Conservation (phyloP, 192 early-diverging fungal genomes). For the Coemansia sp. region DNA sequence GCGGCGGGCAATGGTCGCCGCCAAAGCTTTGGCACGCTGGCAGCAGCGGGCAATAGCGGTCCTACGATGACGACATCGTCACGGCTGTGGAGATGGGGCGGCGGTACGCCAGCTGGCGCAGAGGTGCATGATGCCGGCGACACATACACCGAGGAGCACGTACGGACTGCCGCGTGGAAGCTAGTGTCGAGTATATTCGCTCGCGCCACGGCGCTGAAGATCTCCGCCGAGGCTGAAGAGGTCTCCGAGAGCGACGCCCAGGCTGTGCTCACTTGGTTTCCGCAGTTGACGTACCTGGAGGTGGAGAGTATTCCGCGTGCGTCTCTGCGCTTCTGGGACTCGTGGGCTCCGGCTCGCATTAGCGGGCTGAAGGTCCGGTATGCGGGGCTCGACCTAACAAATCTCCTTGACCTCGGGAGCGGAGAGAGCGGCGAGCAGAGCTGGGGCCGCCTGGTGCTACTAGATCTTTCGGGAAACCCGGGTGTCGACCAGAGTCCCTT, state of each 20-base stretch:
- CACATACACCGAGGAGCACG: constrained; percentile 9
- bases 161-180: constrained; percentile 39
- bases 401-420: constrained; percentile 9
- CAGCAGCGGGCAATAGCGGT: background rate
- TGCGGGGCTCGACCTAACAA: constrained; percentile 32
- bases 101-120: background rate
- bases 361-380: constrained; percentile 29
- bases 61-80: background rate
- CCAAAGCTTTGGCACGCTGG: background rate
- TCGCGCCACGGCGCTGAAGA: constrained; percentile 39
- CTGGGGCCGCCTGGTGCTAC: constrained; percentile 37
- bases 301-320: constrained; percentile 38
- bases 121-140: background rate
- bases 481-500: constrained; percentile 36
- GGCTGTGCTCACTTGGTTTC: constrained; percentile 56
- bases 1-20: background rate
- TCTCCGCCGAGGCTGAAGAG: constrained; percentile 52
- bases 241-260: constrained; percentile 36
- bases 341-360: constrained; percentile 25
- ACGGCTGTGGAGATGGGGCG: constrained; percentile 17
- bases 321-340: constrained; percentile 44
- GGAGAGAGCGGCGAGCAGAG: background rate
- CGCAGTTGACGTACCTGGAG: constrained; percentile 48
- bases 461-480: constrained; percentile 44
- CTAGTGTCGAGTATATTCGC: constrained; percentile 48